Evolutionary conservation across 495 filamentous ascomycete species (phyloP), one percentile per base, ranked within the genome.

Genomic region (Hypoxylon fuscum): DNA sequence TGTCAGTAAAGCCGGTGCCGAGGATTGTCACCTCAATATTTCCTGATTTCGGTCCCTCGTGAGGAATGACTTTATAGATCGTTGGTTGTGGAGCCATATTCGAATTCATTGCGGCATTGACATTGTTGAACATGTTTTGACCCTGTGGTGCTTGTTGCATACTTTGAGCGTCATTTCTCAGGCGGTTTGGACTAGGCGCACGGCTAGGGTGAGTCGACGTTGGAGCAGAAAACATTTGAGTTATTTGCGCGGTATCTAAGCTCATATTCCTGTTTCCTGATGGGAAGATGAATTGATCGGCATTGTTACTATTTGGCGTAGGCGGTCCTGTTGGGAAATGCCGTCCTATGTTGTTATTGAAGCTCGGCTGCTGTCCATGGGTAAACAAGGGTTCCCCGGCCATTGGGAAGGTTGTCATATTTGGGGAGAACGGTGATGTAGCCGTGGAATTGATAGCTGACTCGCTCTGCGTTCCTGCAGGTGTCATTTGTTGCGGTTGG

Each of bases 1-100:
- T 67, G 41, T 87, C 84, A 31, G 83, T 85, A 64, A 97, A 97
- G 17, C 87, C 86, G 64, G 84, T 88, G 5, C 94, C 93, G 21
- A 94, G 76, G 50, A 93, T 81, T 0, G 90, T 92, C 10, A 97
- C 91, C 66, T 97, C 93, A 27, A 90, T 89, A 10, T 92, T 92
- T 54, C 94, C 94, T 20, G 81, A 81, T 37, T 87, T 87, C 8
- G 92, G 90, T 9, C 93, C 94, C 72, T 96, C 89, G 29, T 81
- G 79, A 1, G 93, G 93, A 32, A 94, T 89, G 41, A 96, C 73
- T 69, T 92, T 93, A 67, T 87, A 83, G 17, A 92, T 91, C 29
- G 85, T 82, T 9, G 89, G 85, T 12, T 79, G 76, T 15, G 72
- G 63, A 0, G 35, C 34, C 6, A 64, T 67, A 29, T 68, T 64